Percentiles rank a stretch among this genome's conserved stretches.
These are phyloP conservation scores for Corylus americana DNA, from an alignment of 306 rosid genomes.

Conservation along the genomic window DNA sequence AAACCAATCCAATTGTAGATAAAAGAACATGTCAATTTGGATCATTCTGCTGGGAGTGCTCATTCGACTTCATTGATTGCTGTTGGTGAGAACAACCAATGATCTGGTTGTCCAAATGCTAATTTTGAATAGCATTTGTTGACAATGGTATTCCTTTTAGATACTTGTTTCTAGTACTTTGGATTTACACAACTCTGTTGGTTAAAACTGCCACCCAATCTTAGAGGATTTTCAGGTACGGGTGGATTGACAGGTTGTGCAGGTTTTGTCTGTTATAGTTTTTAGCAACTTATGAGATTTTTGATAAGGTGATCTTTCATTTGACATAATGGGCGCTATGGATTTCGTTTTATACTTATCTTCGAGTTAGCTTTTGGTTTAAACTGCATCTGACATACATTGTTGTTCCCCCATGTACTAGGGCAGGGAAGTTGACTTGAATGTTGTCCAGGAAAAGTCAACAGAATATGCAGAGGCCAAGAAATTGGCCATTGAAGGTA, in stretches of 20 bases:
- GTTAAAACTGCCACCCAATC: background rate
- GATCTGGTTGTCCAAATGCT: background rate
- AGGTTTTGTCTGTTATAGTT: background rate
- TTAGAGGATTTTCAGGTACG: conserved; percentile 2
- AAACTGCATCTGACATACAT: conserved; percentile 11
- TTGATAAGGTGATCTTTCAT: background rate
- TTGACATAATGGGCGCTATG: background rate
- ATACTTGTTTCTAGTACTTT: background rate
- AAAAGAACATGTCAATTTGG: background rate
- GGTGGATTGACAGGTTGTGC: background rate
- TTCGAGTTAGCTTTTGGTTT: conserved; percentile 16
- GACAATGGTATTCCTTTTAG: background rate
- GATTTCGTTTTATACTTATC: background rate
- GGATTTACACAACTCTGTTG: background rate
- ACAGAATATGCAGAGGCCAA: conserved; percentile 71
- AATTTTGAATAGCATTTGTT: background rate
- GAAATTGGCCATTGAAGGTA: conserved; percentile 64
- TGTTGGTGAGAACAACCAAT: background rate
- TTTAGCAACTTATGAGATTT: conserved; percentile 9
- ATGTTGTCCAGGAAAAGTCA: conserved; percentile 57
- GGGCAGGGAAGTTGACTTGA: conserved; percentile 64
- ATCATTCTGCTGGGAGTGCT: background rate
- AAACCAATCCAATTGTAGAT: background rate
- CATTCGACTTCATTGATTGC: background rate
- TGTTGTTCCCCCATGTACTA: conserved; percentile 26